Evolutionary conservation across 1,284 basidiomycete species (phyloP).

Genomic region (Cryptococcus sp.): DNA sequence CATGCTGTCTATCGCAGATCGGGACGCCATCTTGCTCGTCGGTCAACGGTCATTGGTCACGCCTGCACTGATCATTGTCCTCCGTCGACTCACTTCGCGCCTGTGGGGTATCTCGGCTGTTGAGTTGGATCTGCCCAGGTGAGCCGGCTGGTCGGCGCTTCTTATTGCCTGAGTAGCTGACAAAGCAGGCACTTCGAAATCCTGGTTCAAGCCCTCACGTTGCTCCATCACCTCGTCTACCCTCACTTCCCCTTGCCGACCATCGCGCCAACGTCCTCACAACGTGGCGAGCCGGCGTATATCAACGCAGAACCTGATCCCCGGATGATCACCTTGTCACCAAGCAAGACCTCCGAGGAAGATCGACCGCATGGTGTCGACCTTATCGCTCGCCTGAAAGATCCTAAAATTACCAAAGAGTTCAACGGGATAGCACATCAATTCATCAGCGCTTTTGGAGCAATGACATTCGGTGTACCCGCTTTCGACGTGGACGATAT

Average conservation of each 20-base stretch:
- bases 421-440: constrained; percentile 68
- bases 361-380: constrained; percentile 27
- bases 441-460: constrained; percentile 68
- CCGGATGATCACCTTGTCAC: neutral
- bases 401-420: constrained; percentile 20
- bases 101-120: constrained; percentile 29
- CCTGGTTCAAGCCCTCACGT: constrained; percentile 20
- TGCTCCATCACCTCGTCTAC: constrained; percentile 40
- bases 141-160: too few relatives aligned
- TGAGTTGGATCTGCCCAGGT: constrained; percentile 13
- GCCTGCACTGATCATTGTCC: constrained; percentile 25
- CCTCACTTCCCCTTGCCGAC: constrained; percentile 13
- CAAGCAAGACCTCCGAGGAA: neutral
- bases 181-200: constrained; percentile 24
- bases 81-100: constrained; percentile 24
- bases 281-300: neutral
- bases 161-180: neutral
- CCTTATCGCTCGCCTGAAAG: constrained; percentile 19
- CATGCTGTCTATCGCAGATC: constrained; percentile 26
- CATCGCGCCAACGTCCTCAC: neutral
- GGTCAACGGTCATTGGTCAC: constrained; percentile 27
- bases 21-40: constrained; percentile 34
- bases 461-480: constrained; percentile 61
- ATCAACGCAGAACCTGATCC: neutral
- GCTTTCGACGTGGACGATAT: constrained; percentile 3